Percentiles rank a stretch among this genome's conserved stretches.
These are phyloP conservation scores for Phaeophleospora eucalypticola DNA, from an alignment of 2,329 filamentous ascomycete species.

Conservation along the genomic window DNA sequence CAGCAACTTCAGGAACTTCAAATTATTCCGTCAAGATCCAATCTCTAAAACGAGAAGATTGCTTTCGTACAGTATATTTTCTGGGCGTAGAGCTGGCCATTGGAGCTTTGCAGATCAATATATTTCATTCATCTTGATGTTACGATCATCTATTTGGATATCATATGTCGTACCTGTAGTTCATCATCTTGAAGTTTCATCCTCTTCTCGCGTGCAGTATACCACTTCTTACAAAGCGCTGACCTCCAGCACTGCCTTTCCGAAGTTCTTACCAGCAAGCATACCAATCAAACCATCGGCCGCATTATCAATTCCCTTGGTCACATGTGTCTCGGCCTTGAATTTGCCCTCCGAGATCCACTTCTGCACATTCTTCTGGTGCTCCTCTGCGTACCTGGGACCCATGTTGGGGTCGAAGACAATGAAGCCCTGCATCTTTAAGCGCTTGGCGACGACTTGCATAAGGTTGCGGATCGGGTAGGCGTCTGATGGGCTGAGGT, in stretches of 20 bases:
- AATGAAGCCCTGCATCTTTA: conserved; percentile 74
- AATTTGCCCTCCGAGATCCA: conserved; percentile 74
- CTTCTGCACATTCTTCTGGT: conserved; percentile 69
- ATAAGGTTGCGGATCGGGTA: conserved; percentile 66
- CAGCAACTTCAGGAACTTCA: too few species aligned
- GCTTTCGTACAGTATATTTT: too few species aligned
- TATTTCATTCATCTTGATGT: too few species aligned
- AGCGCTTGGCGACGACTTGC: conserved; percentile 61
- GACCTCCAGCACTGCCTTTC: conserved; percentile 76
- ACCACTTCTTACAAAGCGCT: conserved; percentile 8
- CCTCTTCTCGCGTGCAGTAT: neutral
- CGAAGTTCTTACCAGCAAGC: conserved; percentile 75
- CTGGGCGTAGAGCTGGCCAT: too few species aligned
- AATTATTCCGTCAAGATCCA: too few species aligned
- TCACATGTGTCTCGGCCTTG: conserved; percentile 65
- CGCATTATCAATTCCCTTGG: conserved; percentile 73
- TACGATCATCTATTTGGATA: too few species aligned
- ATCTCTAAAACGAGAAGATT: too few species aligned
- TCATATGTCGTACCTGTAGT: too few species aligned
- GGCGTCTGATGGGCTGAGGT: conserved; percentile 52
- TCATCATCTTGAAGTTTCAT: neutral
- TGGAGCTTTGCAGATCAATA: too few species aligned
- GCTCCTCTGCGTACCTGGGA: conserved; percentile 62
- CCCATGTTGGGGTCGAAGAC: conserved; percentile 62
- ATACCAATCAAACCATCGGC: conserved; percentile 70